Percentiles rank a stretch among this genome's conserved stretches.
Evolutionary conservation across 495 filamentous ascomycete genomes (phyloP).

Genomic region (Aspergillus sparsus): DNA sequence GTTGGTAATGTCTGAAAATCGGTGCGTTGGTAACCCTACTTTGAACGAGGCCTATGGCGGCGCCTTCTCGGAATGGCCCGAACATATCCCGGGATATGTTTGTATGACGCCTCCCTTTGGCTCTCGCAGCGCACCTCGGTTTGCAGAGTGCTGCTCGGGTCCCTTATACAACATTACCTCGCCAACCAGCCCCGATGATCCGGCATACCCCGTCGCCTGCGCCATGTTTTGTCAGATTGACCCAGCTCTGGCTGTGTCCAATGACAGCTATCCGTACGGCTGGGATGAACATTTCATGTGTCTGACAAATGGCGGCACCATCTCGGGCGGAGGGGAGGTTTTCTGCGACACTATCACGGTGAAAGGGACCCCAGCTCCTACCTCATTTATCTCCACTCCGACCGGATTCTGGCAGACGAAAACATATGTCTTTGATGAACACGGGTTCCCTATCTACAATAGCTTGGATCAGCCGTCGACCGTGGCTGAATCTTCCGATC

Average conservation of each 20-base stretch:
- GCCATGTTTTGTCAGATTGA: not conserved
- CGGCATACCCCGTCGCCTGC: constrained; percentile 1
- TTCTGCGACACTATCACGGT: constrained; percentile 1
- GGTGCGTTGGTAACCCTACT: not conserved
- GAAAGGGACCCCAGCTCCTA: not conserved
- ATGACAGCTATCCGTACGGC: not conserved
- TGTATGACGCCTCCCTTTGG: not conserved
- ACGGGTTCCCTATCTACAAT: not conserved
- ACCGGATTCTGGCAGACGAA: not conserved
- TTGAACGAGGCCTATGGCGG: not conserved
- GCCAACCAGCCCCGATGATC: not conserved
- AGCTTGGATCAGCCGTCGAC: not conserved
- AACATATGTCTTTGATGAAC: not conserved
- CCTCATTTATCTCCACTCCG: not conserved
- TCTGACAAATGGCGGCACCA: not conserved
- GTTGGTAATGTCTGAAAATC: not conserved
- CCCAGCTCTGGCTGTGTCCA: not conserved
- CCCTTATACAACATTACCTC: not conserved
- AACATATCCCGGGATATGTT: not conserved
- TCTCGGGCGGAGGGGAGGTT: not conserved
- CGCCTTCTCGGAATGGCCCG: constrained; percentile 1
- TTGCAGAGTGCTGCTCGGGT: constrained; percentile 1
- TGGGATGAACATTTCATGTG: constrained; percentile 1
- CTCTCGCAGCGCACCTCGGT: not conserved
- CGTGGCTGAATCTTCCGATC: not conserved